Base-by-base conservation (phyloP, 768 basidiomycete genomes). In the Arthromyces matolae region DNA sequence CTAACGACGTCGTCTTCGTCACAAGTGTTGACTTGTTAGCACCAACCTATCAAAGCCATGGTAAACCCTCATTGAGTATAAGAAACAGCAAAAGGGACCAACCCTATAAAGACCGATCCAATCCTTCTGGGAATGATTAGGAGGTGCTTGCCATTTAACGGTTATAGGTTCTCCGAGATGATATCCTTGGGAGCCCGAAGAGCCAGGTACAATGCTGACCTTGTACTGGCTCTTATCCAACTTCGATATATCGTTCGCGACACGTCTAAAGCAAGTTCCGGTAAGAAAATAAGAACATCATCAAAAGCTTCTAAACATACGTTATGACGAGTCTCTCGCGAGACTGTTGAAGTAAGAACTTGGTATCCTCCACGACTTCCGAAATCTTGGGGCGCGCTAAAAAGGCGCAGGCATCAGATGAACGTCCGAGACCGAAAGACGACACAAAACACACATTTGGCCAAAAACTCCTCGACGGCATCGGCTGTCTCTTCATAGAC, bases 41-140 rank as follows among this genome's bases (percentile, higher is more conserved):
- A 24, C 90, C 93, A 42, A 94, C 76, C 88, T 89, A 57, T 12
- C 10, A 35, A 19, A 40, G 56, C 27, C 35, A 48, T 18, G n/a
- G 20, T n/a, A 19, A 14, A 14, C 13, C 7, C 9, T 7, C 34
- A 3, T 14, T 47, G 25, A 46, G 40, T 22, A 22, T 39, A 20
- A 45, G 33, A 28, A 33, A 42, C 19, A 51, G 31, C 14, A 42
- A 41, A 52, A 45, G 25, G 38, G 38, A 61, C 72, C 32, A 57
- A 89, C 89, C 62, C 86, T 77, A 62, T 93, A 93, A 20, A 97
- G 80, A 12, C 94, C 96, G 59, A 99, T 88, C 96, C 96, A 98
- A 64, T 99, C 96, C 57, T 83, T 82, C 10, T 89, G 78, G 10
- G 93, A 94, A 61, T 97, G 95, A 45, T 81, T 78, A 28, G 72